These are phyloP conservation scores for Gremmenia infestans DNA, from an alignment of 2,329 filamentous ascomycete genomes.

Conservation along the genomic window DNA sequence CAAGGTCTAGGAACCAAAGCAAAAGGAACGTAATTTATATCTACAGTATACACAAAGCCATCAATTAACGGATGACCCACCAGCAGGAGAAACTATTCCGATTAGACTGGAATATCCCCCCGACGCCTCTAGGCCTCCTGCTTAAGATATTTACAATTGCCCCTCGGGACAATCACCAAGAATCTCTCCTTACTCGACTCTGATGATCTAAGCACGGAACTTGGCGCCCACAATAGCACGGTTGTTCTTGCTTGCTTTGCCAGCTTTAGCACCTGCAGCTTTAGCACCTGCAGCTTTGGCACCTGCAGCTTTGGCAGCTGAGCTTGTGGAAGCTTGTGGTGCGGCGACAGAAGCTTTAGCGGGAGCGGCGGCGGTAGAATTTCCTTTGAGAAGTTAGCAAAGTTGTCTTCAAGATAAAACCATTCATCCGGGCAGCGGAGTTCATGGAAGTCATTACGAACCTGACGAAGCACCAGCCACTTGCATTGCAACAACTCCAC, in stretches of 20 bases:
- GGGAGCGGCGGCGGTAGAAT: slow-evolving; percentile 1
- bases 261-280: not conserved
- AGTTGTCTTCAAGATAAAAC: no score
- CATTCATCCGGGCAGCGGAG: no score
- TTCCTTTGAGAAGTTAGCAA: not conserved
- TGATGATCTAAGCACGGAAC: slow-evolving; percentile 9
- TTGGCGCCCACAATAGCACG: slow-evolving; percentile 3
- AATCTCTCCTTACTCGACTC: not conserved
- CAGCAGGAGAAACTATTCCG: no score
- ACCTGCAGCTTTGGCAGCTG: not conserved
- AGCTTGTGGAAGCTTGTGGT: not conserved
- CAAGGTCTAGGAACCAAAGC: not conserved
- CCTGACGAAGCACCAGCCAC: slow-evolving; percentile 26
- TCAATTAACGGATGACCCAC: not conserved
- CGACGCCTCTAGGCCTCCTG: no score
- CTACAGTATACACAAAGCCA: not conserved
- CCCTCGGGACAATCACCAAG: not conserved
- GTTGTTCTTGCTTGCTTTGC: not conserved
- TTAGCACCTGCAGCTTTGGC: no score
- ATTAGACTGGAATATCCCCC: no score
- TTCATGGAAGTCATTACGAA: no score
- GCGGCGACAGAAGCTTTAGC: not conserved
- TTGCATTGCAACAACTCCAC: slow-evolving; percentile 54
- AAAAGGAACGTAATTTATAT: not conserved
- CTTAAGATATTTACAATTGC: not conserved